phyloP scores from a whole-genome alignment of 345 rosid genomes.

The Dipteronia sinensis region DNA sequence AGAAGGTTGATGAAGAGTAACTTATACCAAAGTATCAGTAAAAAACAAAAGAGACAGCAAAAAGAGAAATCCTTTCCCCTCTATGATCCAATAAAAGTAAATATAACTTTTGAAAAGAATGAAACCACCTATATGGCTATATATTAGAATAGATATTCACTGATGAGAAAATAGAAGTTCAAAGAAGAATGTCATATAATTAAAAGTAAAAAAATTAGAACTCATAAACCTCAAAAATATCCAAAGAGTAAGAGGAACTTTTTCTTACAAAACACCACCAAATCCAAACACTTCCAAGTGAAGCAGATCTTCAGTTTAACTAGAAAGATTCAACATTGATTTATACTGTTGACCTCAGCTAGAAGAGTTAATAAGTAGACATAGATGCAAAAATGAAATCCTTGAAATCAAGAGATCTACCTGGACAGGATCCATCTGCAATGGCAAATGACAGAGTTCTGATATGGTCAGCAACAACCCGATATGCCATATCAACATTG shows the following conservation, averaged over 20 bases:
- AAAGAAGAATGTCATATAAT: neutral
- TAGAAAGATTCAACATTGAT: neutral
- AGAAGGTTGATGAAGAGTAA: neutral
- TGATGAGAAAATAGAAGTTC: neutral
- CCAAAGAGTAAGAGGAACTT: neutral
- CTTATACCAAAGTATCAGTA: neutral
- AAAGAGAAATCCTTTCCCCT: neutral
- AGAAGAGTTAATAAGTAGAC: slow-evolving; percentile 2
- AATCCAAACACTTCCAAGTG: neutral
- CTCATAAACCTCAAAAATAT: neutral
- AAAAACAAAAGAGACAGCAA: neutral
- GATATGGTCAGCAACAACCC: slow-evolving; percentile 97
- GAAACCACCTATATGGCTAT: neutral
- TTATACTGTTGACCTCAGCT: neutral
- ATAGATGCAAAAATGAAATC: neutral
- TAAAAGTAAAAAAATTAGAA: too few species aligned
- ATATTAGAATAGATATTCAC: too few species aligned
- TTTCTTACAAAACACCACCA: neutral
- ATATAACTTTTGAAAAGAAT: neutral
- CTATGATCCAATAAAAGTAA: neutral
- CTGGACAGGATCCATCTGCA: slow-evolving; percentile 99
- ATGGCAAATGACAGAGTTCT: slow-evolving; percentile 95
- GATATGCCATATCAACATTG: slow-evolving; percentile 91
- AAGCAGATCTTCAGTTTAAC: neutral
- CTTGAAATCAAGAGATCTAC: slow-evolving; percentile 33